Evolutionary conservation across 495 filamentous ascomycete genomes (phyloP).

Genomic region (Cercophora sp.): DNA sequence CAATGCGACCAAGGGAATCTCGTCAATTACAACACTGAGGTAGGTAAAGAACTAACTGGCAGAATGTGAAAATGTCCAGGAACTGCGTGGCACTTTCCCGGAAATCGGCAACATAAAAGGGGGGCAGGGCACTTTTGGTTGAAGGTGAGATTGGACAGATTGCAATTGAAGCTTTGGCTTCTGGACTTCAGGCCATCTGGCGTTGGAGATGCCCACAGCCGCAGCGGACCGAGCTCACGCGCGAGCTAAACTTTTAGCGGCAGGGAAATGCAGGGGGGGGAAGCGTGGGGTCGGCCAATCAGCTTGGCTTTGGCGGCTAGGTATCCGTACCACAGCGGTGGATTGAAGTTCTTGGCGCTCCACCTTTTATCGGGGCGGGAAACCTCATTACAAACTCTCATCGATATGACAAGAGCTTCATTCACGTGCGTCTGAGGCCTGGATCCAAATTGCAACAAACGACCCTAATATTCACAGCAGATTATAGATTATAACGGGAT

Average conservation of each 20-base stretch:
- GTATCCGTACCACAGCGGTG: background rate
- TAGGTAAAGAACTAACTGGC: too few relatives aligned
- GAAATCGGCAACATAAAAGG: background rate
- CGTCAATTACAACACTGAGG: too few relatives aligned
- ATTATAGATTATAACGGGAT: too few relatives aligned
- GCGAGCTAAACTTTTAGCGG: too few relatives aligned
- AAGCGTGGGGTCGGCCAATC: constrained; percentile 6
- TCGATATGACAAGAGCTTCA: too few relatives aligned
- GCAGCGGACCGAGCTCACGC: background rate
- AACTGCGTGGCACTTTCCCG: too few relatives aligned
- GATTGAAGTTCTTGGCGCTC: constrained; percentile 4
- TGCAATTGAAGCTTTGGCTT: constrained; percentile 16
- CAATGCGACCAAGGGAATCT: background rate
- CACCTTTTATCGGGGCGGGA: constrained; percentile 1
- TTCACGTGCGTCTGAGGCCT: too few relatives aligned
- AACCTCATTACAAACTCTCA: background rate
- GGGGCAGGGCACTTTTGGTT: constrained; percentile 1
- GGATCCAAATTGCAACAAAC: too few relatives aligned
- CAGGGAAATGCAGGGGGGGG: background rate
- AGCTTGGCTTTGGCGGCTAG: too few relatives aligned
- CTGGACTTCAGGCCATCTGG: constrained; percentile 25
- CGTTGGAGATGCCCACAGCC: constrained; percentile 8
- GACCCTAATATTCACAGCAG: too few relatives aligned
- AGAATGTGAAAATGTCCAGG: too few relatives aligned
- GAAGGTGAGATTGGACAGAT: constrained; percentile 24